Evolutionary conservation across 1,284 basidiomycete genomes (phyloP).

Genomic region (Moesziomyces globuligerus): DNA sequence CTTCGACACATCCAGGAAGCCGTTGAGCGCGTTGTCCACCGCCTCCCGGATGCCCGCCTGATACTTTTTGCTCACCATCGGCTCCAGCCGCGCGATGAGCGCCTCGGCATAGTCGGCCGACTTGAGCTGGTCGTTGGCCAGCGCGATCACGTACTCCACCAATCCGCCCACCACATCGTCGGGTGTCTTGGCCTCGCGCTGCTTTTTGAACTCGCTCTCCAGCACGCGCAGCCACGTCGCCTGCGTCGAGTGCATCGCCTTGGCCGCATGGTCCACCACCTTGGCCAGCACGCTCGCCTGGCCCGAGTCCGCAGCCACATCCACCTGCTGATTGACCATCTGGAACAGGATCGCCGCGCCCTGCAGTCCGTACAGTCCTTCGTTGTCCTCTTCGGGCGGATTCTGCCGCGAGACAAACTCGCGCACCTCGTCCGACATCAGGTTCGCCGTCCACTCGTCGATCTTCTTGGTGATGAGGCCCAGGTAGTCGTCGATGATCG

Average conservation of each 20-base stretch:
- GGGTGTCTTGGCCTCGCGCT: constrained; percentile 78
- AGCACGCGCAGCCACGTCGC: constrained; percentile 86
- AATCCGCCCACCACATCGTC: constrained; percentile 88
- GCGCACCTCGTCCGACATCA: constrained; percentile 88
- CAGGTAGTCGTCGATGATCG: constrained; percentile 94
- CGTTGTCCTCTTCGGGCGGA: constrained; percentile 87
- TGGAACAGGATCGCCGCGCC: constrained; percentile 95
- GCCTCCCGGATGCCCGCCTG: constrained; percentile 81
- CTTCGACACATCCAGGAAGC: constrained; percentile 97
- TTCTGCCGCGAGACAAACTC: constrained; percentile 85
- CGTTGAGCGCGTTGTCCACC: constrained; percentile 95
- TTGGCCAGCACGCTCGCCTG: constrained; percentile 92
- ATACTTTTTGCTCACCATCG: constrained; percentile 93
- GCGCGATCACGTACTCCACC: constrained; percentile 94
- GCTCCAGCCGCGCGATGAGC: constrained; percentile 84
- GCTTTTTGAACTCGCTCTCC: constrained; percentile 86
- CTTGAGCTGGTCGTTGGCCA: constrained; percentile 99
- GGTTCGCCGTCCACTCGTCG: constrained; percentile 94
- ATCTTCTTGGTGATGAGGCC: constrained; percentile 92
- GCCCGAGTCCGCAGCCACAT: constrained; percentile 92
- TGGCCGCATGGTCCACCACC: constrained; percentile 86
- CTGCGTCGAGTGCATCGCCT: constrained; percentile 90
- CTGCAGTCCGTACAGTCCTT: constrained; percentile 89
- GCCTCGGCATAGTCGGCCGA: constrained; percentile 92
- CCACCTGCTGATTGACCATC: constrained; percentile 95